A percentile compares a stretch with the other conserved stretches of the same genome.
Evolutionary conservation across 2,329 filamentous ascomycete genomes (phyloP).

Genomic region (Paecilomyces dactylethromorphus): DNA sequence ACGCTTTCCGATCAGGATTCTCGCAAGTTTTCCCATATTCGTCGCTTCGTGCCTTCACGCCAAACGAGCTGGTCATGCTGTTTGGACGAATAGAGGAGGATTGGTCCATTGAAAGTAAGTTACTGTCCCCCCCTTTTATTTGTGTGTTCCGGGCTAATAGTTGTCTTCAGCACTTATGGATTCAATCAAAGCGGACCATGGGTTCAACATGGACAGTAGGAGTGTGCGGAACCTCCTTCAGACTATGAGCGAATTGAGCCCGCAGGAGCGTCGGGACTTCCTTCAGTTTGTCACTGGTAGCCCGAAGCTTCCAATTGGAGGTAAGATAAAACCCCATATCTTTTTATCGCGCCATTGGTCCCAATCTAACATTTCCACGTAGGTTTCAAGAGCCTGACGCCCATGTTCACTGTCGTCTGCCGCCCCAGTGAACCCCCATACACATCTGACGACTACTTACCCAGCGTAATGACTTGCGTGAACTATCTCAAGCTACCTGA

Average conservation of each 20-base stretch:
- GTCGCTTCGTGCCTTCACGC: slow-evolving; percentile 86
- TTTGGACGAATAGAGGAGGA: slow-evolving; percentile 93
- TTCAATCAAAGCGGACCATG: slow-evolving; percentile 97
- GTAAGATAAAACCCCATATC: slow-evolving; percentile 45
- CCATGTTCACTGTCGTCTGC: slow-evolving; percentile 98
- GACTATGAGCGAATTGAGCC: slow-evolving; percentile 80
- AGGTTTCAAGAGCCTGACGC: slow-evolving; percentile 96
- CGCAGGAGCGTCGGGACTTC: slow-evolving; percentile 77
- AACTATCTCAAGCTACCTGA: slow-evolving; percentile 98
- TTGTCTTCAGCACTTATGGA: slow-evolving; percentile 72
- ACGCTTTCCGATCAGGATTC: slow-evolving; percentile 86
- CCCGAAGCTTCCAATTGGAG: slow-evolving; percentile 95
- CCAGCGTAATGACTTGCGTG: slow-evolving; percentile 99
- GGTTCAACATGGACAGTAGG: slow-evolving; percentile 96
- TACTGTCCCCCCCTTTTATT: not conserved
- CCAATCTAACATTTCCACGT: slow-evolving; percentile 4
- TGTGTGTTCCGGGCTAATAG: slow-evolving; percentile 5
- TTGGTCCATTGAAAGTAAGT: slow-evolving; percentile 93
- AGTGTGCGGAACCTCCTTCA: slow-evolving; percentile 90
- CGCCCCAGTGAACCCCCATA: slow-evolving; percentile 96
- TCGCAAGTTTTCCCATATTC: slow-evolving; percentile 95
- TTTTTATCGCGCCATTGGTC: not conserved
- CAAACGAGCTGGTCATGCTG: slow-evolving; percentile 87
- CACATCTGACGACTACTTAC: slow-evolving; percentile 93
- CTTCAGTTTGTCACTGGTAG: slow-evolving; percentile 97